Base-by-base conservation (phyloP, 192 early-diverging fungal genomes). In the Entomortierella beljakovae region DNA sequence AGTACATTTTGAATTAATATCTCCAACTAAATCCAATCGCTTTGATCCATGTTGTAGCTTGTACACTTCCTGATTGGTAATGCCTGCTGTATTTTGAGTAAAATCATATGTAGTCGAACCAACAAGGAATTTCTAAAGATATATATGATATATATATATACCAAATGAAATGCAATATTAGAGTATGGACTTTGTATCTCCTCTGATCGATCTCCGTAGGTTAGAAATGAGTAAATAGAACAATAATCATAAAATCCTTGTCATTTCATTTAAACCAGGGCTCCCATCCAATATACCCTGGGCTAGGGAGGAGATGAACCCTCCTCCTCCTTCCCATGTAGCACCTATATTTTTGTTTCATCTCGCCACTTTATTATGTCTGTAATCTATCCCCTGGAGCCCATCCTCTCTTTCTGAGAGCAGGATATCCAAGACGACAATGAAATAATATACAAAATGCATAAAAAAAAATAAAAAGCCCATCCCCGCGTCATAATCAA, bases 21-120 rank as follows among this genome's bases (percentile, higher is more conserved):
- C 51, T 22, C 75, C 75, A 28, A 79, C 75, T 29, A 79, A 51
- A 51, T 79, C 75, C 46, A 79, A 26, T 25, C 70, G 75, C n/a
- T 70, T 70, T 32, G 67, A 22, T 26, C 67, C 75, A 5, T 50
- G 3, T 11, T 68, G 38, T 32, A 70, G 51, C 29, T 61, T 64
- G 37, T 79, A 79, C 28, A 79, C 49, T 42, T 79, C 75, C 22
- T 70, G 69, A 32, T 79, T 57, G 23, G 28, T 70, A 55, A 79
- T 63, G 15, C 61, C 67, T 37, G 35, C n/a, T 56, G 61, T 65
- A n/a, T n/a, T n/a, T 16, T 70, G 75, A 9, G 28, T 61, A 32
- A 79, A 70, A 33, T 79, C 75, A 23, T 61, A 68, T 22, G 61
- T 8, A 6, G 55, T 60, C 18, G 20, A 28, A 9, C 75, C 75